Base-by-base conservation (phyloP, 2,329 filamentous ascomycete species). In the Hansfordia pulvinata region DNA sequence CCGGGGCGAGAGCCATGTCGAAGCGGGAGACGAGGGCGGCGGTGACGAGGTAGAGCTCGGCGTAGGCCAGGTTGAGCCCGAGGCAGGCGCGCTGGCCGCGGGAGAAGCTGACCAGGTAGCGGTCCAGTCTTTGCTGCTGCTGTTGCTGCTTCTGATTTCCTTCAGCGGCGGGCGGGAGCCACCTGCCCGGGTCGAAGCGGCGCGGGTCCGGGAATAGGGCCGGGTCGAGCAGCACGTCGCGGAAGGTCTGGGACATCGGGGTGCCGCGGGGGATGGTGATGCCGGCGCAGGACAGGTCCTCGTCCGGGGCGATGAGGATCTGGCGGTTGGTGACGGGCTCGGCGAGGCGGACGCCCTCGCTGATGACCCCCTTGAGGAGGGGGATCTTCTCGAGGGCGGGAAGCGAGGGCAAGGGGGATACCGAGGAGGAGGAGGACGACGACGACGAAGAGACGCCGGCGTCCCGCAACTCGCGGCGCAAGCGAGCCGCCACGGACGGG, bases 311-410 rank as follows among this genome's bases (percentile, higher is more conserved):
- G 23, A 36, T 47, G 33, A 36, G 54, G 35, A 27, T 42, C 38
- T 40, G 51, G 17, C 39, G 39, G 34, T 17, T 40, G 26, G 41
- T 38, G 1, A 52, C 44, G 2, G 50, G 53, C 10, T 49, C 52
- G 14, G 53, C 52, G 3, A 60, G 33, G 6, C 58, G 49, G 2
- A 60, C 21, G 0, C 40, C 35, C 29, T 55, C 50, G 9, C 46
- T 37, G 18, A 55, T 44, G 10, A 48, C 33, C 2, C 48, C 50
- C 5, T 41, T 36, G 4, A 58, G 41, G 20, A 46, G 42, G 1
- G 45, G 42, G 4, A 52, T 40, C 6, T 30, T 26, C 15, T 52
- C 47, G 5, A 50, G 34, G n/a, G n/a, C n/a, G n/a, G n/a, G n/a
- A n/a, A n/a, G n/a, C n/a, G n/a, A n/a, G n/a, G n/a, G n/a, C n/a